Evolutionary conservation across 306 rosid genomes (phyloP), one percentile per base, ranked within the genome.

Genomic region (Canavalia gladiata): DNA sequence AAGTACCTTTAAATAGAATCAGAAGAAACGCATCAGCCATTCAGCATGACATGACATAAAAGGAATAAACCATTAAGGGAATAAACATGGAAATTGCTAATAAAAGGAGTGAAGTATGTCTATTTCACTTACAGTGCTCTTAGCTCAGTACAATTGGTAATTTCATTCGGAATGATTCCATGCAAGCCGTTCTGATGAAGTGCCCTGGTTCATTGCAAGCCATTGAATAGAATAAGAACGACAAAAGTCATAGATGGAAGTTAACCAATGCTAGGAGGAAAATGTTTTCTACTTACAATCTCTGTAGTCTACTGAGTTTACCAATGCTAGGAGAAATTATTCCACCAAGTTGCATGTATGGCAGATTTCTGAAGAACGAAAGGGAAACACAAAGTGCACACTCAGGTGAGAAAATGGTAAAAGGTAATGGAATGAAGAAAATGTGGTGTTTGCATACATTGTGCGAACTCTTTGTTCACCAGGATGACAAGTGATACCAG

Each of bases 181-280:
- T 92, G 99, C 84, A 96, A 92, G 81, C 94, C 52, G 77, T 96
- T 96, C 90, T 90, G 97, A 67, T 96, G 99, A 80, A 96, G 86
- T 63, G 99, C 99, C 88, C 99, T 96, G 88, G 51, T 77, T 82
- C 86, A 85, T 67, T 30, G 69, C 12, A 51, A 74, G 58, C 72
- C 68, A 69, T 10, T 1, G 43, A 65, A 81, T 3, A 54, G 37
- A 68, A 59, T 8, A 41, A 67, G 64, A 83, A 67, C 35, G 7
- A 68, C 2, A 37, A 8, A 3, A 73, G 30, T 41, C 70, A 42
- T 4, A 12, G 8, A 73, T 77, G 8, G 10, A 49, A 57, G 60
- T 29, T 60, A 8, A 63, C 4, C 56, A 78, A 78, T 71, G 18
- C 33, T 51, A 2, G 9, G 56, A 58, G 18, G 42, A 50, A 78